Evolutionary conservation across 192 early-diverging fungal species (phyloP).

Genomic region (Irineochytrium annulatum): DNA sequence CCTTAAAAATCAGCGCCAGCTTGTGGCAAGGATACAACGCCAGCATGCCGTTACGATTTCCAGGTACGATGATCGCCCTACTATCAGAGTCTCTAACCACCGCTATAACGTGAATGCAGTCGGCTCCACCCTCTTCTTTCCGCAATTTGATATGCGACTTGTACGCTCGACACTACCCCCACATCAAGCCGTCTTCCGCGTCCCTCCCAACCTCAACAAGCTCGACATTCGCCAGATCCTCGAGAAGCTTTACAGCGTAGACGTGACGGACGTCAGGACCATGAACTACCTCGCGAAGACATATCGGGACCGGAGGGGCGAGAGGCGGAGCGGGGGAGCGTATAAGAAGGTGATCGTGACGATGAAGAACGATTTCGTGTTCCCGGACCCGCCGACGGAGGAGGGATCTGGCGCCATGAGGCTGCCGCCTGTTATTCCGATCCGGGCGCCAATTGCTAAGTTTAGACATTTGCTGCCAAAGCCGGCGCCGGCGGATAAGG

Average conservation of each 20-base stretch:
- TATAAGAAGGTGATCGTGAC: conserved; percentile 72
- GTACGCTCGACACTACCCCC: conserved; percentile 71
- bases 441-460: conserved; percentile 9
- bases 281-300: conserved; percentile 72
- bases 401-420: conserved; percentile 20
- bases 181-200: conserved; percentile 88
- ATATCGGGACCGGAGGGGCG: conserved; percentile 32
- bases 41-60: too few species aligned
- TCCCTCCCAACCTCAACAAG: conserved; percentile 88
- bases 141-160: conserved; percentile 79
- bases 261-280: conserved; percentile 82
- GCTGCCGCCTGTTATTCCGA: conserved; percentile 23
- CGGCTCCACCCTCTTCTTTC: conserved; percentile 70
- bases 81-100: too few species aligned
- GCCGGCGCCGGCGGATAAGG: too few species aligned
- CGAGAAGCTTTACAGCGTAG: conserved; percentile 75
- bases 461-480: conserved; percentile 20
- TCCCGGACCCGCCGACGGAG: conserved; percentile 40
- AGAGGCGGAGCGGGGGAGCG: conserved; percentile 11
- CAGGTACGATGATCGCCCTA: too few species aligned
- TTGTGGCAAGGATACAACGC: too few species aligned
- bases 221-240: conserved; percentile 88
- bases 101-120: too few species aligned
- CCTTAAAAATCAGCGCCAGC: too few species aligned
- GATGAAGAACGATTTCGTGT: conserved; percentile 61